Evolutionary conservation across 345 rosid genomes (phyloP), one percentile per base, ranked within the genome.

Genomic region (Gynandropsis gynandra): DNA sequence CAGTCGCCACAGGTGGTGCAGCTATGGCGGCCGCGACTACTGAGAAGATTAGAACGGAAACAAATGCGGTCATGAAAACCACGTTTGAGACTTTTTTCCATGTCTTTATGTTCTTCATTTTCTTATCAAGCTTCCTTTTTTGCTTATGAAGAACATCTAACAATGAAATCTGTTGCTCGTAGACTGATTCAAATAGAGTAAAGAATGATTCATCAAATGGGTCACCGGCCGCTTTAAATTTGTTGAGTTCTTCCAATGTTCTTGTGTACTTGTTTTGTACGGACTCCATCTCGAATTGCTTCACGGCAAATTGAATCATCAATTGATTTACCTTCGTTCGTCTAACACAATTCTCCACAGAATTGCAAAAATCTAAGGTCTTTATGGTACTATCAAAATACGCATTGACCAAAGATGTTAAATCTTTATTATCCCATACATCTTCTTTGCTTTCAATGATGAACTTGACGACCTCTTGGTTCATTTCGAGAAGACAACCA

Each of bases 11-110:
- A 1, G 95, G 93, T 0, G 96, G 96, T 15, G 87, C 89, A 16
- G 93, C 79, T 32, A 84, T 42, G 16, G 96, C 85, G 21, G 93
- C 98, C 47, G 98, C 96, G 35, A 84, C 96, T 14, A 90, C 95
- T 0, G 98, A 82, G 66, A 87, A 71, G 52, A 87, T 76, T 66
- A 87, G 36, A 14, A 82, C 81, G 14, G 96, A 75, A 10, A 92
- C 82, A 18, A 87, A 80, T 3, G 80, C 73, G 5, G 96, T 59
- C 11, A 75, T 83, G 24, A 92, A 87, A 19, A 92, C 64, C 35
- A 84, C 83, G 43, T 87, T 84, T 0, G 98, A 71, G 36, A 92
- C 71, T 42, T 62, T 87, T 76, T 65, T 84, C 98, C 96, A 87
- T 16, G 77, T 57, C 68, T 82, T 80, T 47, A 74, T 27, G n/a